Percentiles rank a stretch among this genome's conserved stretches.
Conservation (phyloP, 2,329 filamentous ascomycete genomes). For the Fusarium scirpi region DNA sequence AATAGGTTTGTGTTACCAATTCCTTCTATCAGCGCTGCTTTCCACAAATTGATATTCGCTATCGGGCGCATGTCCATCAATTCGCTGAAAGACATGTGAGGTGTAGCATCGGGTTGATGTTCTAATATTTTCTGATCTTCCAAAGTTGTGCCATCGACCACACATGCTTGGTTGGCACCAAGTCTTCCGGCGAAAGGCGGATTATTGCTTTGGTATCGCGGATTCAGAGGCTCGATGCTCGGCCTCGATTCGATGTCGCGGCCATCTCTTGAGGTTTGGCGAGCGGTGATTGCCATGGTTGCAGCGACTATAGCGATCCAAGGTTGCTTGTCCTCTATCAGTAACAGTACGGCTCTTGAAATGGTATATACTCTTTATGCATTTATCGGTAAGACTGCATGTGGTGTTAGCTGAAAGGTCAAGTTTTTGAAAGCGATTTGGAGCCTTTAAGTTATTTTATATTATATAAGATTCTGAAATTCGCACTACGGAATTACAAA, state of each 20-base stretch:
- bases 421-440: accelerated
- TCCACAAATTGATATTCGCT: constrained; percentile 52
- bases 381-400: too few relatives aligned
- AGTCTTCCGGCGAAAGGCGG: constrained; percentile 38
- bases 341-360: too few relatives aligned
- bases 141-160: not conserved
- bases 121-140: constrained; percentile 40
- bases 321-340: too few relatives aligned
- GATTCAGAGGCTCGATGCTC: not conserved
- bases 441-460: accelerated
- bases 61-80: constrained; percentile 53
- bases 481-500: not conserved
- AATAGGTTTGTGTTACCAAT: constrained; percentile 29
- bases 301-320: too few relatives aligned
- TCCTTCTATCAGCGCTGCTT: constrained; percentile 56
- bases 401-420: not conserved
- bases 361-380: too few relatives aligned
- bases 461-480: not conserved
- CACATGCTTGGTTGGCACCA: constrained; percentile 37
- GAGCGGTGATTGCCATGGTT: not conserved
- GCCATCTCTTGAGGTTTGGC: not conserved
- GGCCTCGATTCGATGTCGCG: constrained; percentile 15
- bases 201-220: constrained; percentile 26
- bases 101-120: constrained; percentile 56
- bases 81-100: constrained; percentile 53